These are phyloP conservation scores for Auriscalpium orientale DNA, from an alignment of 768 basidiomycete species.

Conservation along the genomic window DNA sequence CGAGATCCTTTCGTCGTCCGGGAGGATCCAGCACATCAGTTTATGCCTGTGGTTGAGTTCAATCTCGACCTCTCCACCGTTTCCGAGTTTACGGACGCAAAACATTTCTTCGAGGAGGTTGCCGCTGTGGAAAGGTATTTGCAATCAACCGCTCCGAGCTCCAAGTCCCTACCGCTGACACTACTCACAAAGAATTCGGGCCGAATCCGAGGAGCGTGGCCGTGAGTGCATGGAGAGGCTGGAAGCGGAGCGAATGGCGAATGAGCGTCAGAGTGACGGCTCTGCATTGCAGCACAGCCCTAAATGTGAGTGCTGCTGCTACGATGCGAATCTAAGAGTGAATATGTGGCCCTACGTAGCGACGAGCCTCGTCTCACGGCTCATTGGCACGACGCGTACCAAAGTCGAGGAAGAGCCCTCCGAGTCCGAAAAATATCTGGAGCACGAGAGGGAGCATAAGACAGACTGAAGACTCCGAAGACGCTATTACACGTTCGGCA, in stretches of 20 bases:
- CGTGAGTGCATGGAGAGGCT: not conserved
- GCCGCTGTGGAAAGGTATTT: not conserved
- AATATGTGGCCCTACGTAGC: too few species aligned
- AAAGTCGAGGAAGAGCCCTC: too few species aligned
- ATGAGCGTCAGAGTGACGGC: too few species aligned
- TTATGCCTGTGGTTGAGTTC: not conserved
- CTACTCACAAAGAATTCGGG: not conserved
- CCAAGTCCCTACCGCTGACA: not conserved
- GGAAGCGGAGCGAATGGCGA: not conserved
- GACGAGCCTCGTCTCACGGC: too few species aligned
- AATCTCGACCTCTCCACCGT: not conserved
- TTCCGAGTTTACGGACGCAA: not conserved
- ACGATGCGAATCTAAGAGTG: too few species aligned
- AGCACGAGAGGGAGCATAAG: too few species aligned
- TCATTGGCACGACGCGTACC: too few species aligned
- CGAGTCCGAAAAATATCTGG: too few species aligned
- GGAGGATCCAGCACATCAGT: not conserved
- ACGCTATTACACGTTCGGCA: too few species aligned
- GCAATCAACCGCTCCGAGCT: not conserved
- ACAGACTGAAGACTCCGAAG: too few species aligned
- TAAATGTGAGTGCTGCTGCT: too few species aligned
- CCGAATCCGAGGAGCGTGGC: not conserved
- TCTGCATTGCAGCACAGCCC: too few species aligned
- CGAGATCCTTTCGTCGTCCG: not conserved
- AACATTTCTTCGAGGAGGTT: not conserved